Evolutionary conservation across 306 rosid species (phyloP).

Genomic region (Hippophae gyantsensis): DNA sequence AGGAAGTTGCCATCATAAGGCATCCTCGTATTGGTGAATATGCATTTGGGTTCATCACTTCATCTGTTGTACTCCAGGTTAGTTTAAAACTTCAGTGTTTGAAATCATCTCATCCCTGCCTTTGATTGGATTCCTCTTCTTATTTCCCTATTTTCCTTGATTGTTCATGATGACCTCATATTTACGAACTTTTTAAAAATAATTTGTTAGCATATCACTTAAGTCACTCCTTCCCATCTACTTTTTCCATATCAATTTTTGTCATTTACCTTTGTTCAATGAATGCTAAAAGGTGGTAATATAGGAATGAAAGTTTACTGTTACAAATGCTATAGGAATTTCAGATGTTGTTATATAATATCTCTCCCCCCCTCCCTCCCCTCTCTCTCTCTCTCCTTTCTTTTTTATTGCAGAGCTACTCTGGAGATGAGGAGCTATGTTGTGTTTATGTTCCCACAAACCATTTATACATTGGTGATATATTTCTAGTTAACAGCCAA

Average conservation of each 20-base stretch:
- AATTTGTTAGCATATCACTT: too few relatives aligned
- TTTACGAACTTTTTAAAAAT: too few relatives aligned
- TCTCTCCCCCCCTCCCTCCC: too few relatives aligned
- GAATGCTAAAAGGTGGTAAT: too few relatives aligned
- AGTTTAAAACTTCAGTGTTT: slow-evolving; percentile 9
- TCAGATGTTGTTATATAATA: too few relatives aligned
- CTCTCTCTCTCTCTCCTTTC: neutral
- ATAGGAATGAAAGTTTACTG: too few relatives aligned
- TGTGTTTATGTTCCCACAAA: slow-evolving; percentile 90
- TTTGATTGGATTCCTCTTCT: neutral
- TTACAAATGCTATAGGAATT: too few relatives aligned
- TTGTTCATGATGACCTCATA: too few relatives aligned
- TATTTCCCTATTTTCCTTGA: neutral
- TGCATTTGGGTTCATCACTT: slow-evolving; percentile 87
- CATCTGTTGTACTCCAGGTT: slow-evolving; percentile 78
- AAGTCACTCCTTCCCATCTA: too few relatives aligned
- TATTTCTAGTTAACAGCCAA: slow-evolving; percentile 57
- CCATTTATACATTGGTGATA: slow-evolving; percentile 86
- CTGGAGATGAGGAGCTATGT: slow-evolving; percentile 83
- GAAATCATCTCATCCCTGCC: slow-evolving; percentile 1
- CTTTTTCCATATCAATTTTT: too few relatives aligned
- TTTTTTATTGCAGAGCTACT: slow-evolving; percentile 40
- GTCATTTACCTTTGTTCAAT: too few relatives aligned
- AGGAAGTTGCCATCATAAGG: slow-evolving; percentile 89
- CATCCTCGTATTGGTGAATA: slow-evolving; percentile 96